Conservation (phyloP, 208 protist genomes). For the Trypanosoma cruzi region DNA sequence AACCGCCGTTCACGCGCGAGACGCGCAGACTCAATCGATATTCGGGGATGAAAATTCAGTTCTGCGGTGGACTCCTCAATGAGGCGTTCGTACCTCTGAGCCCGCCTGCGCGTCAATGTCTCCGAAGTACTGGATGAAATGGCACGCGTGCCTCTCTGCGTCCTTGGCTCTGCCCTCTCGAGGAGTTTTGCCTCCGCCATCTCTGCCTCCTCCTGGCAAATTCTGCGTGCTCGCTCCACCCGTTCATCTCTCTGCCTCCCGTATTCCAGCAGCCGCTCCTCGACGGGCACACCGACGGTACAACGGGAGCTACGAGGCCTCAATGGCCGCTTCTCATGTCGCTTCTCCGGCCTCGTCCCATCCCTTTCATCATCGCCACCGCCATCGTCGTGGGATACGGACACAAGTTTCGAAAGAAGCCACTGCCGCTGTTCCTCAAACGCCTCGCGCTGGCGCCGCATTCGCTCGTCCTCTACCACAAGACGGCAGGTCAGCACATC, state of each 20-base stretch:
- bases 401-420: slow-evolving; percentile 17
- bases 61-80: slow-evolving; percentile 5
- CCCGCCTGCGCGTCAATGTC: neutral
- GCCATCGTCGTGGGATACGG: neutral
- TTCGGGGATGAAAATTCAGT: slow-evolving; percentile 22
- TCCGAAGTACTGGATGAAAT: neutral
- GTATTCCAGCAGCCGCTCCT: slow-evolving; percentile 50
- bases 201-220: slow-evolving; percentile 21
- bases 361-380: neutral
- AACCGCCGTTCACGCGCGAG: slow-evolving; percentile 14
- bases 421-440: slow-evolving; percentile 25
- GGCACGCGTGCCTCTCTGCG: slow-evolving; percentile 1
- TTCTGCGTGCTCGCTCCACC: slow-evolving; percentile 20
- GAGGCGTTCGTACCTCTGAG: slow-evolving; percentile 6
- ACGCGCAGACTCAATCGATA: slow-evolving; percentile 25
- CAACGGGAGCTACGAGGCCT: neutral
- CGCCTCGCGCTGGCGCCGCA: slow-evolving; percentile 5
- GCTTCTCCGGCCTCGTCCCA: neutral
- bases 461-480: slow-evolving; percentile 19
- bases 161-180: slow-evolving; percentile 10
- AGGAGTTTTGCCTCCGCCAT: slow-evolving; percentile 21
- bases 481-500: slow-evolving; percentile 17
- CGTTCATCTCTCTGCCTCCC: slow-evolving; percentile 34
- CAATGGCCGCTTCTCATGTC: neutral
- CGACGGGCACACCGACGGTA: slow-evolving; percentile 25